These are phyloP conservation scores for Boletus pseudo-olivaceus DNA, from an alignment of 768 basidiomycete species.

Conservation along the genomic window DNA sequence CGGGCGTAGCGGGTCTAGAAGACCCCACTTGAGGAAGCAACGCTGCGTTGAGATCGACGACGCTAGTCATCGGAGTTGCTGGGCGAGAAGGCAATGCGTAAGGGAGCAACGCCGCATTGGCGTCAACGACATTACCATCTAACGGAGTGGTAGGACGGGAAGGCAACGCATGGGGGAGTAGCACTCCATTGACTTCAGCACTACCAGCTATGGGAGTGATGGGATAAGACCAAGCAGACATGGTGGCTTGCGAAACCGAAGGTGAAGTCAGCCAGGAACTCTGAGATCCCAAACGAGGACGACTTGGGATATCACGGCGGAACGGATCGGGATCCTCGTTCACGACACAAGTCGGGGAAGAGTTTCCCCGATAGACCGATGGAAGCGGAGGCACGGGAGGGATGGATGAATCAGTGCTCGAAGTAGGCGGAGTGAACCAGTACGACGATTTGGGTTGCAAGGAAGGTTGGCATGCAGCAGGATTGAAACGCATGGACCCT, in stretches of 20 bases:
- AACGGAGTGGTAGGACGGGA: conserved; percentile 19
- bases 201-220: conserved; percentile 41
- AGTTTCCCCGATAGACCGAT: conserved; percentile 47
- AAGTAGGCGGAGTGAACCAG: conserved; percentile 54
- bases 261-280: conserved; percentile 73
- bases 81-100: conserved; percentile 32
- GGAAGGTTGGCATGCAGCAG: conserved; percentile 31
- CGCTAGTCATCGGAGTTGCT: conserved; percentile 21
- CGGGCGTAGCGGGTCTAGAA: conserved; percentile 50
- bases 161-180: conserved; percentile 35
- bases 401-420: conserved; percentile 40
- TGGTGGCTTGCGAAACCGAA: conserved; percentile 51
- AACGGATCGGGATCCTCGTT: conserved; percentile 61
- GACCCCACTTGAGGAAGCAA: conserved; percentile 36
- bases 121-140: conserved; percentile 35
- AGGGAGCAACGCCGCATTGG: conserved; percentile 41
- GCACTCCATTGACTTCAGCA: conserved; percentile 42
- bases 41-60: conserved; percentile 42
- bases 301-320: conserved; percentile 49
- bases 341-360: conserved; percentile 41
- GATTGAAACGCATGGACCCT: conserved; percentile 7
- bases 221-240: conserved; percentile 71
- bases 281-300: conserved; percentile 57
- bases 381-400: conserved; percentile 61
- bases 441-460: conserved; percentile 51